A percentile compares a stretch with the other conserved stretches of the same genome.
These are phyloP conservation scores for Strobilomyces confusus DNA, from an alignment of 768 basidiomycete species.

Conservation along the genomic window DNA sequence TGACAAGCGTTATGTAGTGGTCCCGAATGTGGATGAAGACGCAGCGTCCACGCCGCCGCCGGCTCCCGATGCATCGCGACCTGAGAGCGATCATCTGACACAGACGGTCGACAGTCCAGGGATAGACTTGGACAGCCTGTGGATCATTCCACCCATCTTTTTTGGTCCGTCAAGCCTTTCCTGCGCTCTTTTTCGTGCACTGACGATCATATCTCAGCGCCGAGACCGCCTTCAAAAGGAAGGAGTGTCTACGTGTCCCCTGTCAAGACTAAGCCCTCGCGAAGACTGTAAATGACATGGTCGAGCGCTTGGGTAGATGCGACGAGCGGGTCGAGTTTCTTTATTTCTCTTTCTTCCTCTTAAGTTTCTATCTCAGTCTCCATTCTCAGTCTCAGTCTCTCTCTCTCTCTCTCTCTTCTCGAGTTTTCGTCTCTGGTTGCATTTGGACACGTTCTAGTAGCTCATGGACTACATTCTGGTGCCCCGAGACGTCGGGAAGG, in stretches of 20 bases:
- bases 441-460: background rate
- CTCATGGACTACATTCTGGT: too few species aligned
- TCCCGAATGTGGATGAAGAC: background rate
- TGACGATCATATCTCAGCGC: background rate
- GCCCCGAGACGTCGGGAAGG: too few species aligned
- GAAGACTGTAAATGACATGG: background rate
- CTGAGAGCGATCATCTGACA: background rate
- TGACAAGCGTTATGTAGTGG: conserved; percentile 4
- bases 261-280: background rate
- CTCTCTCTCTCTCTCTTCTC: too few species aligned
- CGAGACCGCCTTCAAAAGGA: background rate
- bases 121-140: conserved; percentile 3
- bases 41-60: conserved; percentile 5
- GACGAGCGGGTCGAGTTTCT: too few species aligned
- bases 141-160: background rate
- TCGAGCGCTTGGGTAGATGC: background rate
- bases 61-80: conserved; percentile 1
- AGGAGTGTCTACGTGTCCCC: background rate
- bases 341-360: too few species aligned
- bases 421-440: background rate
- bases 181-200: background rate
- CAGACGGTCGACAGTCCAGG: background rate
- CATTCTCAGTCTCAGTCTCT: too few species aligned
- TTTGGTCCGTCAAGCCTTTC: background rate
- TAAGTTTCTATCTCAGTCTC: too few species aligned